phyloP scores from a whole-genome alignment of 2,329 filamentous ascomycete species.

The Fusarium sp. region DNA sequence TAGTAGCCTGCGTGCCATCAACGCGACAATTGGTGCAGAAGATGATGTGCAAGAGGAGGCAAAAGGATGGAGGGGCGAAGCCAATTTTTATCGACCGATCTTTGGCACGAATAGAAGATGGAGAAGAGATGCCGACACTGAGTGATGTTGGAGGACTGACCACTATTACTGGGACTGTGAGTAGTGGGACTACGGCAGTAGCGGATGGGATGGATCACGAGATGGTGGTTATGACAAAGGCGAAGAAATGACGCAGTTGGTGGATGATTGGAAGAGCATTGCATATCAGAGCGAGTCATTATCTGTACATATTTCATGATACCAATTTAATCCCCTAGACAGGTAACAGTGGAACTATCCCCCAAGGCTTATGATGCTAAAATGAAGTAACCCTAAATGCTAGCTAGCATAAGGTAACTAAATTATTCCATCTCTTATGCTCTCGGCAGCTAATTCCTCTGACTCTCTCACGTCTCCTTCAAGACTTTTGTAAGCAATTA shows the following conservation, averaged over 20 bases:
- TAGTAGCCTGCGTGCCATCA: conserved; percentile 5
- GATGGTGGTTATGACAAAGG: not conserved
- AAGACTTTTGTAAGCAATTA: too few species aligned
- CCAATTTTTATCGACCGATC: not conserved
- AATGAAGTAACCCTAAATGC: too few species aligned
- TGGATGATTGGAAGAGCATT: not conserved
- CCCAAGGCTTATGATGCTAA: too few species aligned
- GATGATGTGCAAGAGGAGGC: rapidly evolving
- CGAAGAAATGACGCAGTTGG: rapidly evolving
- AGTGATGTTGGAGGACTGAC: not conserved
- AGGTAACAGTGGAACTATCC: too few species aligned
- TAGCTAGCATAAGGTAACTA: too few species aligned
- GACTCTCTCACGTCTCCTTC: too few species aligned
- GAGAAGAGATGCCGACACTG: not conserved
- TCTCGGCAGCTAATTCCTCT: too few species aligned
- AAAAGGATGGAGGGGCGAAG: rapidly evolving
- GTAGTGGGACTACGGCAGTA: not conserved
- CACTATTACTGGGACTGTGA: not conserved
- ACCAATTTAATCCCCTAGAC: too few species aligned
- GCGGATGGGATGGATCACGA: not conserved
- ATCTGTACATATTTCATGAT: not conserved
- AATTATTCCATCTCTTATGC: too few species aligned
- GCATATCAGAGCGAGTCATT: not conserved
- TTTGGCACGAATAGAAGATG: not conserved
- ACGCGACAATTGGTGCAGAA: not conserved